Conservation (phyloP, 148 eudicot species). For the Chenopodium quinoa region DNA sequence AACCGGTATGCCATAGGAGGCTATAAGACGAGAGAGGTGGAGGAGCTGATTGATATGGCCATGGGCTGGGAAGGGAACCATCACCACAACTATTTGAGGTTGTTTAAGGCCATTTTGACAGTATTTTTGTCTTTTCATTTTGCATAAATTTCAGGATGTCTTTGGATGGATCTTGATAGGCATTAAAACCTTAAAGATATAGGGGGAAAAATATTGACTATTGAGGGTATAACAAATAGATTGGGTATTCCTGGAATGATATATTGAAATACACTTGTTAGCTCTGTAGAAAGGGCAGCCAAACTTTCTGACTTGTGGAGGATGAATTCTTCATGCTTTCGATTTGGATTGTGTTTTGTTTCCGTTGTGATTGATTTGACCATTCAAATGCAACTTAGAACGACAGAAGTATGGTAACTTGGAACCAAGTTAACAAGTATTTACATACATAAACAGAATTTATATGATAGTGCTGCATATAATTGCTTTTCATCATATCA, state of each 20-base stretch:
- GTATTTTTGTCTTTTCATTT: constrained; percentile 17
- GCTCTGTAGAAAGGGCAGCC: no score
- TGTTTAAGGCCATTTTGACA: constrained; percentile 34
- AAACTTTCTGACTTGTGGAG: no score
- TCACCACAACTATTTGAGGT: constrained; percentile 32
- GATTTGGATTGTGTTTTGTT: not conserved
- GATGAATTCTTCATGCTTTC: no score
- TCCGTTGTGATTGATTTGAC: not conserved
- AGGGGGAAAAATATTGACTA: no score
- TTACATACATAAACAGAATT: no score
- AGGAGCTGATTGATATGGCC: constrained; percentile 82
- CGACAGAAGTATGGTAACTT: not conserved
- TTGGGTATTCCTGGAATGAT: no score
- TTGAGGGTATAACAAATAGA: no score
- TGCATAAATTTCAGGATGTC: not conserved
- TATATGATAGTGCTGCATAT: no score
- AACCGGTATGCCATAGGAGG: constrained; percentile 44
- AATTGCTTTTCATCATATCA: no score
- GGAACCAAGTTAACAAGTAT: not conserved
- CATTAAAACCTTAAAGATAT: not conserved
- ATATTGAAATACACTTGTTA: no score
- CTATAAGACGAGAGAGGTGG: constrained; percentile 52
- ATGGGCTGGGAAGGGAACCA: constrained; percentile 64
- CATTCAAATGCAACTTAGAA: not conserved
- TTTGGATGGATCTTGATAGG: not conserved